Evolutionary conservation across 2,329 filamentous ascomycete species (phyloP).

Genomic region (Lecanicillium sp.): DNA sequence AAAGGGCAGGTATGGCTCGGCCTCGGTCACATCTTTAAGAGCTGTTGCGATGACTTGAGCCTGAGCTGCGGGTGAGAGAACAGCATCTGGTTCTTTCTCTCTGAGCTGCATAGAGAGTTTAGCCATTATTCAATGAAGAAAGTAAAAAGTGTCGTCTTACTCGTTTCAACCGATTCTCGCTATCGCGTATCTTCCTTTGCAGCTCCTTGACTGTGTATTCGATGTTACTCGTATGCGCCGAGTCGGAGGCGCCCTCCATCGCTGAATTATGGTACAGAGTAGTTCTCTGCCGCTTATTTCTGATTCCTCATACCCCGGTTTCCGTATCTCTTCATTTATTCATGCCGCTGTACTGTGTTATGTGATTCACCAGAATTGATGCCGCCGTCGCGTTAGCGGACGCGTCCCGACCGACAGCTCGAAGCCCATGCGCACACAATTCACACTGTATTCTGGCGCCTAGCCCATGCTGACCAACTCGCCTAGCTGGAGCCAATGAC

Average conservation of each 20-base stretch:
- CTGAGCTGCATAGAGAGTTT: constrained; percentile 4
- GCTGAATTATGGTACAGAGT: constrained; percentile 16
- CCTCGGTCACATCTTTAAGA: constrained; percentile 54
- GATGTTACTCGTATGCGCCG: constrained; percentile 39
- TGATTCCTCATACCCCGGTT: no score
- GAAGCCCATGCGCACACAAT: constrained; percentile 3
- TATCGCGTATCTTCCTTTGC: constrained; percentile 47
- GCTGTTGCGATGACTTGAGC: constrained; percentile 49
- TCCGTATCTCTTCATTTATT: no score
- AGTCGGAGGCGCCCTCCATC: constrained; percentile 16
- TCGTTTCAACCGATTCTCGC: constrained; percentile 41
- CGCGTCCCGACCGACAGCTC: constrained; percentile 5
- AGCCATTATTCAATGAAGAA: not conserved
- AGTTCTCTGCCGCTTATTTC: no score
- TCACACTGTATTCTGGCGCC: no score
- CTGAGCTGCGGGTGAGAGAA: constrained; percentile 22
- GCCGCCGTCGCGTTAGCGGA: no score
- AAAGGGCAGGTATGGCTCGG: constrained; percentile 58
- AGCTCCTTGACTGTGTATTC: constrained; percentile 62
- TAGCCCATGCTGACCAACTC: no score
- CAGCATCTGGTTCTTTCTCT: constrained; percentile 6
- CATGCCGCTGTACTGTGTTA: no score
- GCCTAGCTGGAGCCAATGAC: no score
- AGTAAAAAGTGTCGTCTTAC: constrained; percentile 20
- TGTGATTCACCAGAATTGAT: no score